Conservation (phyloP, 177 flowering plant genomes). For the Vitis hybrid region DNA sequence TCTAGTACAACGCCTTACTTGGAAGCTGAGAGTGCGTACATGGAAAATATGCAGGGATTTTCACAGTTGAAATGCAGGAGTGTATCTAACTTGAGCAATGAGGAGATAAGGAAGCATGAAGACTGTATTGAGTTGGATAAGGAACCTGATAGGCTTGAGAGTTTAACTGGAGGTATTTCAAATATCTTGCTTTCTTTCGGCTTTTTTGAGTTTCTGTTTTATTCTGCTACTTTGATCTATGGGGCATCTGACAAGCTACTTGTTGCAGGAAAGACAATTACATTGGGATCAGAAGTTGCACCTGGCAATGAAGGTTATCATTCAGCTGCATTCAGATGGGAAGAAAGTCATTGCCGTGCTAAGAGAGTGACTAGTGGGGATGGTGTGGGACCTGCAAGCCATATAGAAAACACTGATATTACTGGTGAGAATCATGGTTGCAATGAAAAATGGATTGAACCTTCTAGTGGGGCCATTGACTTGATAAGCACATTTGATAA, state of each 20-base stretch:
- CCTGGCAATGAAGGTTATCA: background rate
- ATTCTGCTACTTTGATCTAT: background rate
- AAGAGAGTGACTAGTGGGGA: conserved; percentile 9
- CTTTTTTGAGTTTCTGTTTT: background rate
- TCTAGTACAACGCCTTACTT: conserved; percentile 28
- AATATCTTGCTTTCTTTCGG: background rate
- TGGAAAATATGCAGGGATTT: conserved; percentile 26
- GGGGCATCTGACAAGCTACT: conserved; percentile 8
- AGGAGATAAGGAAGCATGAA: conserved; percentile 14
- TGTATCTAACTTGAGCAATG: conserved; percentile 14
- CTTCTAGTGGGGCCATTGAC: conserved; percentile 27
- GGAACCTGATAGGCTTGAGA: conserved; percentile 3
- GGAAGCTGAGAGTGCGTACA: conserved; percentile 28
- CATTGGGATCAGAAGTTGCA: conserved; percentile 11
- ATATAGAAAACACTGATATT: conserved; percentile 7
- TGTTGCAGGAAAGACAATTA: conserved; percentile 16
- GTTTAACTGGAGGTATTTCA: conserved; percentile 25
- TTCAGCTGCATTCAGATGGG: conserved; percentile 7
- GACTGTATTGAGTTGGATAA: conserved; percentile 13
- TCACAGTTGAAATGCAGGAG: conserved; percentile 17
- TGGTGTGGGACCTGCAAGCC: conserved; percentile 1
- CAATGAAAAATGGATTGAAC: conserved; percentile 17
- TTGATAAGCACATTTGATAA: conserved; percentile 33
- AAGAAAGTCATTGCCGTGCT: conserved; percentile 5
- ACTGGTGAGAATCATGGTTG: conserved; percentile 12